These are phyloP conservation scores for Oryza brachyantha DNA, from an alignment of 176 grass and related monocot genomes.

Conservation along the genomic window DNA sequence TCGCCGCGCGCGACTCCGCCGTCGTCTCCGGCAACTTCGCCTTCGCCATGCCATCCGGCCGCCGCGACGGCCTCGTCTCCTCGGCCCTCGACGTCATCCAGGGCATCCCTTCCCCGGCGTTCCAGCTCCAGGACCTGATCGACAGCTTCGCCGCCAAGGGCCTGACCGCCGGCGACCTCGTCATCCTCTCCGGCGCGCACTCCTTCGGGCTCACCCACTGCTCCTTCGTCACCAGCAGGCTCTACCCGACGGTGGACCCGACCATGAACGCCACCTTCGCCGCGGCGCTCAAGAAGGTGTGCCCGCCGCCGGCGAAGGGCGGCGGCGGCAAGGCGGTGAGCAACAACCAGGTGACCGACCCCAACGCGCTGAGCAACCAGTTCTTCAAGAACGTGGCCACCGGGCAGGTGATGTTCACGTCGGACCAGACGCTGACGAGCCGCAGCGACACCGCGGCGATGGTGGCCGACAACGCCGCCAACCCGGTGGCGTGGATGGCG, in stretches of 20 bases:
- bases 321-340: not conserved
- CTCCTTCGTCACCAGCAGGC: conserved; percentile 34
- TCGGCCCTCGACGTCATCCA: conserved; percentile 1
- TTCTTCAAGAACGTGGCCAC: conserved; percentile 25
- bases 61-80: conserved; percentile 33
- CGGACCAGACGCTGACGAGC: conserved; percentile 39
- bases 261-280: conserved; percentile 38
- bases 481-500: conserved; percentile 19
- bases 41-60: conserved; percentile 11
- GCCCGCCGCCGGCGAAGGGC: not conserved
- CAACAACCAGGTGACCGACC: conserved; percentile 16
- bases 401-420: conserved; percentile 45
- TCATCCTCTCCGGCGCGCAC: conserved; percentile 59
- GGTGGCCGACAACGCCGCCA: conserved; percentile 17
- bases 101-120: conserved; percentile 18
- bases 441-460: not conserved
- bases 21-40: not conserved
- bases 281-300: not conserved
- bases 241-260: conserved; percentile 48
- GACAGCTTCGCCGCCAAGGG: conserved; percentile 23
- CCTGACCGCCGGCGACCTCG: conserved; percentile 43
- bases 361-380: conserved; percentile 27
- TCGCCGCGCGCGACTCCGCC: conserved; percentile 30
- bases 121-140: conserved; percentile 29
- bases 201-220: conserved; percentile 50